phyloP scores from a whole-genome alignment of 345 rosid species.

The Ceriops decandra region DNA sequence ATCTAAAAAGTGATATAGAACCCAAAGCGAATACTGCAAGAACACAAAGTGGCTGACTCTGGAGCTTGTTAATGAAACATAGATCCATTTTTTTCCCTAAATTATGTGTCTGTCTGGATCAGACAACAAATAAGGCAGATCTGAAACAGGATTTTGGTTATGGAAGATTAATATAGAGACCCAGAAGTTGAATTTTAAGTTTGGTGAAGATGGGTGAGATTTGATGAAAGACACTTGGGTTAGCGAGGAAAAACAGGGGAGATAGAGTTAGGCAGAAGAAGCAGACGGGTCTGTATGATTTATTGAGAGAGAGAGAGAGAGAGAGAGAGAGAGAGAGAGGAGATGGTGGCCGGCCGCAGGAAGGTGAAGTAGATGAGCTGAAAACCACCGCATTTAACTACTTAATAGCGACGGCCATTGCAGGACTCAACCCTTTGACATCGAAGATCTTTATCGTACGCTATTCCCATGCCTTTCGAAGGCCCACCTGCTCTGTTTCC shows the following conservation, averaged over 20 bases:
- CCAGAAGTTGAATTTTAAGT: not conserved
- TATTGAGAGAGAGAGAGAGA: not conserved
- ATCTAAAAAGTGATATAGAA: slow-evolving; percentile 39
- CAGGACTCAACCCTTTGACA: no score
- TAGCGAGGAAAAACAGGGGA: not conserved
- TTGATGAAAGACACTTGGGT: not conserved
- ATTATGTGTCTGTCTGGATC: not conserved
- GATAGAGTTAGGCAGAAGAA: not conserved
- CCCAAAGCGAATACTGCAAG: slow-evolving; percentile 39
- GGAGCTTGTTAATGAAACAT: not conserved
- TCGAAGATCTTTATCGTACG: no score
- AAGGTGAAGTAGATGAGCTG: not conserved
- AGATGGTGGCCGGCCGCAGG: not conserved
- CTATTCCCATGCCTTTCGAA: no score
- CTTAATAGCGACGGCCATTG: not conserved
- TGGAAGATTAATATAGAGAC: not conserved
- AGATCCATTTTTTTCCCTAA: not conserved
- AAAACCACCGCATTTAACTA: not conserved
- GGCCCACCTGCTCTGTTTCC: no score
- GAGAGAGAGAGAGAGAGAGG: not conserved
- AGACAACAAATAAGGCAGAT: not conserved
- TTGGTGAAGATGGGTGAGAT: slow-evolving; percentile 1
- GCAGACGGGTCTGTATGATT: not conserved
- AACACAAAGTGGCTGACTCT: slow-evolving; percentile 21
- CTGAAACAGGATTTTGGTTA: not conserved